A percentile compares a stretch with the other conserved stretches of the same genome.
These are phyloP conservation scores for Trichomonas vaginalis DNA, from an alignment of 208 protist species.

Conservation along the genomic window DNA sequence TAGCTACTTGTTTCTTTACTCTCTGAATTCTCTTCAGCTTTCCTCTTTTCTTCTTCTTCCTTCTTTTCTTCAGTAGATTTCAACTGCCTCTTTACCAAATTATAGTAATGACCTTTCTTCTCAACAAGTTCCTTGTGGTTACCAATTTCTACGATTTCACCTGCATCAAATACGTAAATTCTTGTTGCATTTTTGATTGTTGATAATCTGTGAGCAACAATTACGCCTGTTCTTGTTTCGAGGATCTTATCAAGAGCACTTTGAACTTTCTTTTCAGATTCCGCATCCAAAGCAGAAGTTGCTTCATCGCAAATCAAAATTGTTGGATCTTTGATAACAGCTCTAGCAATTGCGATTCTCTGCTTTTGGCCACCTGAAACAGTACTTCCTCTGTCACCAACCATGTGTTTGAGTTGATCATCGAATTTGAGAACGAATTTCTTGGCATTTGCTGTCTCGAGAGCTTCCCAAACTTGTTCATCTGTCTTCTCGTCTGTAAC, in stretches of 20 bases:
- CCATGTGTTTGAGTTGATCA: neutral
- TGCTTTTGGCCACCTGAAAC: neutral
- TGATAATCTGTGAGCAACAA: constrained; percentile 72
- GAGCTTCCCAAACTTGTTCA: constrained; percentile 57
- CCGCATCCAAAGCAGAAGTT: constrained; percentile 59
- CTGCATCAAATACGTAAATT: constrained; percentile 24
- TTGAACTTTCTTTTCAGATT: constrained; percentile 63
- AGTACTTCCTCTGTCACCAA: neutral
- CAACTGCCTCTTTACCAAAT: neutral
- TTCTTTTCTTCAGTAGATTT: neutral
- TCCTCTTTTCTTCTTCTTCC: neutral
- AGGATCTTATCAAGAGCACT: constrained; percentile 54
- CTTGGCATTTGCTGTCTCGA: constrained; percentile 66
- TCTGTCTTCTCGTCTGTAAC: constrained; percentile 53
- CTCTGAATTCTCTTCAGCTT: neutral
- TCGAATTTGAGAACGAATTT: constrained; percentile 47
- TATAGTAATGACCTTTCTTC: neutral
- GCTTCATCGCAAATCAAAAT: constrained; percentile 24
- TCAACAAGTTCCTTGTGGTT: neutral
- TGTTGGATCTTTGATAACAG: neutral
- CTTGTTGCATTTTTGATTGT: constrained; percentile 45
- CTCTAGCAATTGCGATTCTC: neutral
- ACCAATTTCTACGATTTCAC: neutral
- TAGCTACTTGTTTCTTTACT: neutral
- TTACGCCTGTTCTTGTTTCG: constrained; percentile 52